Percentiles rank a stretch among this genome's conserved stretches.
These are phyloP conservation scores for Phytophthora citrophthora DNA, from an alignment of 352 stramenopile species.

Conservation along the genomic window DNA sequence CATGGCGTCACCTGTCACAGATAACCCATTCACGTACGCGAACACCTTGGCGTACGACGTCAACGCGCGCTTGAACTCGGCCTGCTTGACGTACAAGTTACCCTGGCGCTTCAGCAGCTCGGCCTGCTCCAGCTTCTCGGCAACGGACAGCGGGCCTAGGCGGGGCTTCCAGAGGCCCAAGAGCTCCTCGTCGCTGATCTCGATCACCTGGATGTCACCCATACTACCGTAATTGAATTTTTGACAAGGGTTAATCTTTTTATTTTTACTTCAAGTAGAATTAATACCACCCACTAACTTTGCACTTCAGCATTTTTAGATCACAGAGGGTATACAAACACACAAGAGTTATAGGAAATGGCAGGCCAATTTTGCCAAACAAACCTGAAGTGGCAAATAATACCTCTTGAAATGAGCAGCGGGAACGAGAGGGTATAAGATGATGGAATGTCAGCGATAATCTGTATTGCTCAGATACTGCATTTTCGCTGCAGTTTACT, in stretches of 20 bases:
- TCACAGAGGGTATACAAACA: too few species aligned
- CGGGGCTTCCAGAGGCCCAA: slow-evolving; percentile 71
- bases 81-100: slow-evolving; percentile 69
- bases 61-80: slow-evolving; percentile 69
- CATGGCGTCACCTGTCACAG: slow-evolving; percentile 79
- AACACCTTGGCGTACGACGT: slow-evolving; percentile 78
- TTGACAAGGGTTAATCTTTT: background rate
- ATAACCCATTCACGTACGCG: slow-evolving; percentile 84
- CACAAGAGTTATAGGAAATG: too few species aligned
- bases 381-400: too few species aligned
- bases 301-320: too few species aligned
- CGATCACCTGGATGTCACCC: background rate
- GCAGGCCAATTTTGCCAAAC: too few species aligned
- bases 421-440: too few species aligned
- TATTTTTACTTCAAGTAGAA: too few species aligned
- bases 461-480: too few species aligned
- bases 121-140: slow-evolving; percentile 75
- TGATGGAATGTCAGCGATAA: too few species aligned
- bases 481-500: background rate
- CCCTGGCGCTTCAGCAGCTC: slow-evolving; percentile 83
- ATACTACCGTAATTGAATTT: background rate
- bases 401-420: too few species aligned
- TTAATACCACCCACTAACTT: too few species aligned
- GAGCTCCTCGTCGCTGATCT: slow-evolving; percentile 50
- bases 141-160: slow-evolving; percentile 65